phyloP scores from a whole-genome alignment of 345 rosid species.

The Euphorbia pulcherrima region DNA sequence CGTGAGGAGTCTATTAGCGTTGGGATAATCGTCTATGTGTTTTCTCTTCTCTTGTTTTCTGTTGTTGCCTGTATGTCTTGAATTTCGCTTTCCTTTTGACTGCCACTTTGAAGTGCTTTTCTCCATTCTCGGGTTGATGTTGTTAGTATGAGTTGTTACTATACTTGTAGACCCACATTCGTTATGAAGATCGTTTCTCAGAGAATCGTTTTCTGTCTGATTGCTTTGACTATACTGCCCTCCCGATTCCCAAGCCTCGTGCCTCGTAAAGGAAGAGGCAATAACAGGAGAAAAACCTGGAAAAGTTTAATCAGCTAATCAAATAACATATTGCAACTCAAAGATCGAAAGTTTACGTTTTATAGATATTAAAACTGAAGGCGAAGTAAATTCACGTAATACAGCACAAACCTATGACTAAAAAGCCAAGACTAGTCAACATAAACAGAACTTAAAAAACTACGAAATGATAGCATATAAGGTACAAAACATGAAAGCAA shows the following conservation, averaged over 20 bases:
- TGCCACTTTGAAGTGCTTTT: slow-evolving; percentile 83
- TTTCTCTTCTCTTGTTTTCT: slow-evolving; percentile 54
- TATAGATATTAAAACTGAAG: neutral
- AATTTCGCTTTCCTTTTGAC: slow-evolving; percentile 89
- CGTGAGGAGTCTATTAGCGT: slow-evolving; percentile 21
- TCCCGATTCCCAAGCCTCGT: slow-evolving; percentile 41
- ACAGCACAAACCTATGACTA: neutral
- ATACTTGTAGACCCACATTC: slow-evolving; percentile 42
- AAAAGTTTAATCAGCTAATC: slow-evolving; percentile 4
- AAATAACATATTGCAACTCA: neutral
- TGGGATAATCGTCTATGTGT: slow-evolving; percentile 43
- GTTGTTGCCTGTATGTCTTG: slow-evolving; percentile 63
- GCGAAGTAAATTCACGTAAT: neutral
- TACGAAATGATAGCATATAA: neutral
- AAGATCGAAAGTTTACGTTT: neutral
- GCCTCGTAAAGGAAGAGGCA: slow-evolving; percentile 35
- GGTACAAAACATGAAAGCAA: neutral
- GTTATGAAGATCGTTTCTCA: slow-evolving; percentile 41
- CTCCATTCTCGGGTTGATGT: slow-evolving; percentile 51
- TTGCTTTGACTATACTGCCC: slow-evolving; percentile 43
- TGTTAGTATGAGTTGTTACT: slow-evolving; percentile 27
- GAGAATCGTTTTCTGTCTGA: slow-evolving; percentile 38
- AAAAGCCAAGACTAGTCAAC: neutral
- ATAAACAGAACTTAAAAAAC: neutral
- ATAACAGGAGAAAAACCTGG: slow-evolving; percentile 46